Conservation (phyloP, 768 basidiomycete genomes). For the Phylloporus sp. region DNA sequence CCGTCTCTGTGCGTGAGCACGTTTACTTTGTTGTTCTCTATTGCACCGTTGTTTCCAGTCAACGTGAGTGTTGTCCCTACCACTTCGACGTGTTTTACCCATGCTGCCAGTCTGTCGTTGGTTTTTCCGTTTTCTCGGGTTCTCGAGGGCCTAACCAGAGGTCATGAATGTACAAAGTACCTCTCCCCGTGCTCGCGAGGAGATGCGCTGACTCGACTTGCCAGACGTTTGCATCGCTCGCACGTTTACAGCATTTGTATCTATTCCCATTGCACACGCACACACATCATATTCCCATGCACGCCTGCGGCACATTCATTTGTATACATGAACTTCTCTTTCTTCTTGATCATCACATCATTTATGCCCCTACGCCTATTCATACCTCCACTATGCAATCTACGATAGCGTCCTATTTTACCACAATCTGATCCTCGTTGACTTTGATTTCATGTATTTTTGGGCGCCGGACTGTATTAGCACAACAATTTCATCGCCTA, state of each 20-base stretch:
- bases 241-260: conserved; percentile 10
- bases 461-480: neutral
- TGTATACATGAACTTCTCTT: conserved; percentile 14
- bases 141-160: conserved; percentile 23
- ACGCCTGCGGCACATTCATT: conserved; percentile 15
- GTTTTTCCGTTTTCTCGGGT: conserved; percentile 23
- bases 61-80: conserved; percentile 17
- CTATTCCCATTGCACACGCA: conserved; percentile 16
- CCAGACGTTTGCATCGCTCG: conserved; percentile 4
- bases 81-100: neutral
- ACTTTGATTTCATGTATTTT: neutral
- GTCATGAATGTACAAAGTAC: conserved; percentile 7
- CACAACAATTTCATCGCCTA: neutral
- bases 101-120: conserved; percentile 20
- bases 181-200: neutral
- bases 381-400: conserved; percentile 11
- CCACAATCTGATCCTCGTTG: neutral
- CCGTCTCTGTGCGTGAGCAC: conserved; percentile 4
- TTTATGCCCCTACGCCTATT: neutral
- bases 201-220: conserved; percentile 1
- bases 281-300: conserved; percentile 16
- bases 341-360: conserved; percentile 12
- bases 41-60: conserved; percentile 21
- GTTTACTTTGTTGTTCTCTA: conserved; percentile 12
- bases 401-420: conserved; percentile 9